These are phyloP conservation scores for Diaporthe vaccinii DNA, from an alignment of 2,329 filamentous ascomycete species.

Conservation along the genomic window DNA sequence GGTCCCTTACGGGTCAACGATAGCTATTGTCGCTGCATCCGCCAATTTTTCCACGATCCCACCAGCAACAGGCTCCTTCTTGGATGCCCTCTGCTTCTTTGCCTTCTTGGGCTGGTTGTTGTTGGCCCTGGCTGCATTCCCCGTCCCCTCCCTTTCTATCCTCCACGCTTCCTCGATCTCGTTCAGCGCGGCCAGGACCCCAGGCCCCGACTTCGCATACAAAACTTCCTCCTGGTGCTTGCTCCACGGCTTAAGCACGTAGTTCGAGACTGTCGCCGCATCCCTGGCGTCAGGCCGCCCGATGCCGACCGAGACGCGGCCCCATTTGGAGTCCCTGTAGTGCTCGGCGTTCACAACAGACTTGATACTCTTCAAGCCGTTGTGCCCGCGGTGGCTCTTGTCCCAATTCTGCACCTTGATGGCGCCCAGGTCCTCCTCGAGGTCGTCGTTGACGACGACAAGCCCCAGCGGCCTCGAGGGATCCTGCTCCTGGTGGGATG, in stretches of 20 bases:
- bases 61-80: background rate
- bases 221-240: slow-evolving; percentile 63
- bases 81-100: slow-evolving; percentile 18
- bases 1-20: background rate
- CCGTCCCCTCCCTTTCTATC: slow-evolving; percentile 18
- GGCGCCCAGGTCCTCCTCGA: slow-evolving; percentile 79
- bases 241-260: slow-evolving; percentile 81
- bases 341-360: slow-evolving; percentile 59
- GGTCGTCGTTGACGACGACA: slow-evolving; percentile 89
- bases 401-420: slow-evolving; percentile 75
- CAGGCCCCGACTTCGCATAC: slow-evolving; percentile 63
- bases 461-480: slow-evolving; percentile 59
- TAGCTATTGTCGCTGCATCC: slow-evolving; percentile 20
- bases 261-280: slow-evolving; percentile 75
- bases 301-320: slow-evolving; percentile 85
- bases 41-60: background rate
- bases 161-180: slow-evolving; percentile 59
- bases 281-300: slow-evolving; percentile 82
- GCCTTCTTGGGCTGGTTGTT: slow-evolving; percentile 11
- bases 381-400: slow-evolving; percentile 78
- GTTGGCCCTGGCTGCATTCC: background rate
- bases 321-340: slow-evolving; percentile 60
- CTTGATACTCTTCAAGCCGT: slow-evolving; percentile 79
- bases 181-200: slow-evolving; percentile 64
- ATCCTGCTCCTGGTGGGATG: slow-evolving; percentile 44